phyloP scores from a whole-genome alignment of 208 protist species.

The Porcisia deanei region DNA sequence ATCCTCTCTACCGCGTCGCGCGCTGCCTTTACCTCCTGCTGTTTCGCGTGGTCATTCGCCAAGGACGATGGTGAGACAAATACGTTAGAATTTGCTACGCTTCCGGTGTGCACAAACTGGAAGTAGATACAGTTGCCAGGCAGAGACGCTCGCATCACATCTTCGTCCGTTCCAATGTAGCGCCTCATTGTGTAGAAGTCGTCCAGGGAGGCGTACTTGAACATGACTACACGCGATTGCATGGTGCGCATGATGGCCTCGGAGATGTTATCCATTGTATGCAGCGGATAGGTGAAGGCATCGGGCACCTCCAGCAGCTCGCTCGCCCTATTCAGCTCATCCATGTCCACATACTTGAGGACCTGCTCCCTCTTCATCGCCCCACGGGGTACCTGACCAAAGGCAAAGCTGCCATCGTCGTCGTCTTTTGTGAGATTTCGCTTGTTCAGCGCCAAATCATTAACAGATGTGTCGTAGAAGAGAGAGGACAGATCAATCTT shows the following conservation, averaged over 20 bases:
- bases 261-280: conserved; percentile 49
- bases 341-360: conserved; percentile 1
- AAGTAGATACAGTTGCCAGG: conserved; percentile 6
- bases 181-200: conserved; percentile 24
- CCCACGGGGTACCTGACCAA: conserved; percentile 8
- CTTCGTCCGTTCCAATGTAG: conserved; percentile 25
- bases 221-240: conserved; percentile 41
- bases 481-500: conserved; percentile 1
- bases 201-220: conserved; percentile 30
- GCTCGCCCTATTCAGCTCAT: neutral
- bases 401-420: conserved; percentile 1
- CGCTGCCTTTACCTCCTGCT: conserved; percentile 13
- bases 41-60: neutral
- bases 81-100: neutral
- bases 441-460: neutral
- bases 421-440: conserved; percentile 7
- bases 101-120: conserved; percentile 9
- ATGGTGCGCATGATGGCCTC: conserved; percentile 44
- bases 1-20: conserved; percentile 29
- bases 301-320: conserved; percentile 25
- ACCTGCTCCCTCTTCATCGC: neutral
- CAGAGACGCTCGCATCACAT: conserved; percentile 13
- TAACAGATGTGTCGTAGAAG: conserved; percentile 20
- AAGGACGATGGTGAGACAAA: neutral
- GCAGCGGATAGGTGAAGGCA: conserved; percentile 36